phyloP scores from a whole-genome alignment of 306 rosid genomes.

The Fragaria vesca region DNA sequence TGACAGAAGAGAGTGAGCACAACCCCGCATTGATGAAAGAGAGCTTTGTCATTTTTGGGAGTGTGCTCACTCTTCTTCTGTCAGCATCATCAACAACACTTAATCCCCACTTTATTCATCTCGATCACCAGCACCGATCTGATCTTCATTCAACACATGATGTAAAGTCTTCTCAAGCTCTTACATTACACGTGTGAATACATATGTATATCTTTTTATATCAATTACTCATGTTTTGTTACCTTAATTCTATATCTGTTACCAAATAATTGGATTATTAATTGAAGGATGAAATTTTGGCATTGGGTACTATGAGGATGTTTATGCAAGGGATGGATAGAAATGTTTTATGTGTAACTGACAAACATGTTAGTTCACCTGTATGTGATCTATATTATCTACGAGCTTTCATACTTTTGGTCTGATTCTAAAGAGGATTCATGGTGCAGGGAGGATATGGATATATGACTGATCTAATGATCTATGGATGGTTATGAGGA shows the following conservation, averaged over 20 bases:
- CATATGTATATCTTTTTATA: too few relatives aligned
- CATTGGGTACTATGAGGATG: background rate
- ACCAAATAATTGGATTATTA: background rate
- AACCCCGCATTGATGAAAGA: conserved; percentile 53
- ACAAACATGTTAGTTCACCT: background rate
- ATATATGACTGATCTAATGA: background rate
- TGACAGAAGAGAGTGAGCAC: conserved; percentile 99
- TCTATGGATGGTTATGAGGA: background rate
- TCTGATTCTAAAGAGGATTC: background rate
- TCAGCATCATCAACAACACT: conserved; percentile 34
- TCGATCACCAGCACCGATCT: background rate
- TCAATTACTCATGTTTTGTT: background rate
- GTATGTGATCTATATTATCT: background rate
- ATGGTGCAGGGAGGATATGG: background rate
- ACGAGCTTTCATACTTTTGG: background rate
- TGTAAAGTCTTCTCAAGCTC: background rate
- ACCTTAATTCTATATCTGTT: background rate
- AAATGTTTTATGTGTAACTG: background rate
- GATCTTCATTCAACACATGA: conserved; percentile 1
- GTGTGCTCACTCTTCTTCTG: conserved; percentile 74
- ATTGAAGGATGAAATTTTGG: background rate
- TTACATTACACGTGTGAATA: too few relatives aligned
- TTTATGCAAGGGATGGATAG: background rate
- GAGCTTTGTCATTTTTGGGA: conserved; percentile 62
- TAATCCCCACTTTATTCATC: background rate